These are phyloP conservation scores for Diaporthe eres DNA, from an alignment of 2,329 filamentous ascomycete species.

Conservation along the genomic window DNA sequence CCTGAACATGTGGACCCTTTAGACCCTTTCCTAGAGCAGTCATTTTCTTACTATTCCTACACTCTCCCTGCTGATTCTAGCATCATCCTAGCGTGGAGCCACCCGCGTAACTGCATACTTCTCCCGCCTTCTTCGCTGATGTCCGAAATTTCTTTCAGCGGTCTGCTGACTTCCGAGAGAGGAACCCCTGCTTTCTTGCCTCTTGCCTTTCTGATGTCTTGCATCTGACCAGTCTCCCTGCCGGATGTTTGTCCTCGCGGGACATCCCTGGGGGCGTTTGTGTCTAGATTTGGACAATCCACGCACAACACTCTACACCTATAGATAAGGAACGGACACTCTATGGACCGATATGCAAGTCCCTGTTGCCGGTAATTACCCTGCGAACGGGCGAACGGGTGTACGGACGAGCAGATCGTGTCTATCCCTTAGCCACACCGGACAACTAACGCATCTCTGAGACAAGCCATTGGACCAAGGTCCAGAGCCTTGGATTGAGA, in stretches of 20 bases:
- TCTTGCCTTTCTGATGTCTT: conserved; percentile 1
- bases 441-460: conserved; percentile 5
- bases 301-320: background rate
- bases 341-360: background rate
- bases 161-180: conserved; percentile 34
- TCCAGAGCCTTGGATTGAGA: background rate
- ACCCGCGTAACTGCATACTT: background rate
- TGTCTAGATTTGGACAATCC: background rate
- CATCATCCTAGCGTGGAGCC: background rate
- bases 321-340: background rate
- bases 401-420: background rate
- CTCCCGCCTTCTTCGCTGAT: background rate
- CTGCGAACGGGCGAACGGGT: background rate
- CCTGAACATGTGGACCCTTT: background rate
- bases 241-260: background rate
- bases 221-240: conserved; percentile 5
- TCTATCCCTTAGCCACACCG: background rate
- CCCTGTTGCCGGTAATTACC: background rate
- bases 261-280: background rate
- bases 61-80: background rate
- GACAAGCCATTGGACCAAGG: conserved; percentile 8
- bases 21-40: conserved; percentile 5
- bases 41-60: conserved; percentile 4
- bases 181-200: background rate
- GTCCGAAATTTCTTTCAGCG: conserved; percentile 31